These are phyloP conservation scores for Aspergillus avenaceus DNA, from an alignment of 495 filamentous ascomycete genomes.

Conservation along the genomic window DNA sequence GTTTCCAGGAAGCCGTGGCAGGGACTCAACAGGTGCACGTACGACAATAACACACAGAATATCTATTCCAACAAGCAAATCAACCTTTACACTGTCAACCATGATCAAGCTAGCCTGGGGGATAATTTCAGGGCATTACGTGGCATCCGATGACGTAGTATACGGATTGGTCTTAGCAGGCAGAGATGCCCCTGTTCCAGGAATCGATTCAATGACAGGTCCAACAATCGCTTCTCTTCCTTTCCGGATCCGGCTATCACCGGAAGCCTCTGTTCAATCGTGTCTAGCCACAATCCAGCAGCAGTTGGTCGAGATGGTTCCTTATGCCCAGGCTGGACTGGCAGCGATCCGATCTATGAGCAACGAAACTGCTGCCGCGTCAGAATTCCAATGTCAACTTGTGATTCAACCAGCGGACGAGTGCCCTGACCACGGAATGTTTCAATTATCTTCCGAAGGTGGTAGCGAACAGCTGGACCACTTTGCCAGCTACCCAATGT, in stretches of 20 bases:
- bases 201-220: slow-evolving; percentile 25
- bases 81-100: too few species aligned
- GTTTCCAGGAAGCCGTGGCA: too few species aligned
- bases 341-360: neutral
- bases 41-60: too few species aligned
- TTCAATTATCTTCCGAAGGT: neutral
- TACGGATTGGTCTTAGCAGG: slow-evolving; percentile 31
- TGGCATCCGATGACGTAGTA: slow-evolving; percentile 23
- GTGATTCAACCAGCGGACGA: neutral
- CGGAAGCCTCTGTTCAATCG: neutral
- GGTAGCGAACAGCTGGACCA: neutral
- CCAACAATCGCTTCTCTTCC: slow-evolving; percentile 47
- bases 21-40: too few species aligned
- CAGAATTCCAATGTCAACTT: neutral
- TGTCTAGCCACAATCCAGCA: neutral
- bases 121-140: slow-evolving; percentile 25
- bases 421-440: neutral
- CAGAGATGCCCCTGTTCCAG: slow-evolving; percentile 26
- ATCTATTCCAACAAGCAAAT: too few species aligned
- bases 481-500: neutral
- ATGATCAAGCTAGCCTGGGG: too few species aligned
- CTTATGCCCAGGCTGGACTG: neutral
- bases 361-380: neutral
- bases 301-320: neutral
- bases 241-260: slow-evolving; percentile 34